Evolutionary conservation across 345 rosid genomes (phyloP), one percentile per base, ranked within the genome.

Genomic region (Eucalyptus leucophloia): DNA sequence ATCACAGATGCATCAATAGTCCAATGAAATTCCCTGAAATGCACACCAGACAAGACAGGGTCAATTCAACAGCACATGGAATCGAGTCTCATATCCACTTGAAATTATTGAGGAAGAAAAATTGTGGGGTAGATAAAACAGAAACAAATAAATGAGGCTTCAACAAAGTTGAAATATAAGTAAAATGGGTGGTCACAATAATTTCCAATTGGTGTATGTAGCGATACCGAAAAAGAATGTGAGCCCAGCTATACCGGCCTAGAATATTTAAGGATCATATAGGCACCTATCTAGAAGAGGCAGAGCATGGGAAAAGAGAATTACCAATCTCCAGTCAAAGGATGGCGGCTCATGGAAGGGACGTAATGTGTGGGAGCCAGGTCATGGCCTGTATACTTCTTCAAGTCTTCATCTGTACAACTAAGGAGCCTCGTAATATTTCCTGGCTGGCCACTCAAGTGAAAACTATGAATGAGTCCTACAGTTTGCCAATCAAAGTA

Each of bases 401-500:
- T 92, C 69, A 94, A 93, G 89, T 96, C 97, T 94, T 97, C 95
- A 82, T 98, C 99, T 44, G 96, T 95, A 91, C 99, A 98, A 91
- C 99, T 98, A 91, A 98, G 99, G 91, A 98, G 99, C 89, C 99
- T 92, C 16, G 99, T 98, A 51, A 98, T 91, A 89, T 95, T 96
- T 92, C 99, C 99, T 37, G 99, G 99, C 92, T 98, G 99, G 86
- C 99, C 98, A 89, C 99, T 98, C 87, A 90, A 91, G 90, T 90
- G 94, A 94, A 98, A 97, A 93, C 99, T 97, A 93, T 98, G 99
- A 91, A 98, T 89, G 87, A 98, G 94, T 85, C 99, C 99, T 47
- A 98, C 99, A 53, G 99, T 98, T 92, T 98, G 99, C 99, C 99
- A 98, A 92, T 98, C 99, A 89, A 98, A 98, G 93, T 98, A 97